phyloP scores from a whole-genome alignment of 1,139 yeast species.

The Kodamaea suecica region DNA sequence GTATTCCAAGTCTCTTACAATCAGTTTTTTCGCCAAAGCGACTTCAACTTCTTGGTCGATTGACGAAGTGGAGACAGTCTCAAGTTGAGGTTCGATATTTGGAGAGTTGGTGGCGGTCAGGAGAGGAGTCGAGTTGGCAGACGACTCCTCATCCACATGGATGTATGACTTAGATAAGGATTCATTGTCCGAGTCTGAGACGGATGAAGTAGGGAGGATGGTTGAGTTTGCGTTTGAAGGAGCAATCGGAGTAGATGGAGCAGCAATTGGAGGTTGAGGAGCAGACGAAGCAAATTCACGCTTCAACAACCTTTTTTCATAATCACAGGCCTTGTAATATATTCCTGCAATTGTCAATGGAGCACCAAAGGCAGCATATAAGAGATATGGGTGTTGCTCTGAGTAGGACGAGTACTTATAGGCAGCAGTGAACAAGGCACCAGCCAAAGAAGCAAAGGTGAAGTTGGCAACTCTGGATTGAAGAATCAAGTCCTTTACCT shows the following conservation, averaged over 20 bases:
- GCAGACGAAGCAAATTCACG: slow-evolving; percentile 6
- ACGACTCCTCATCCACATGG: slow-evolving; percentile 46
- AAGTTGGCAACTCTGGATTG: slow-evolving; percentile 28
- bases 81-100: slow-evolving; percentile 12
- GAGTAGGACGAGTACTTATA: slow-evolving; percentile 38
- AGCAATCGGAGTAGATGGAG: not conserved
- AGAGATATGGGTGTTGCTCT: slow-evolving; percentile 55
- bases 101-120: slow-evolving; percentile 35
- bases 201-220: not conserved
- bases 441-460: slow-evolving; percentile 36
- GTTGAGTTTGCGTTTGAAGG: not conserved
- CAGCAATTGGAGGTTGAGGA: not conserved
- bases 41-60: slow-evolving; percentile 43
- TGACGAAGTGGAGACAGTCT: slow-evolving; percentile 8
- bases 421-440: slow-evolving; percentile 41
- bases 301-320: slow-evolving; percentile 11
- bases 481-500: slow-evolving; percentile 9
- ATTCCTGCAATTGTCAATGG: slow-evolving; percentile 24
- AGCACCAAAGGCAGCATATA: slow-evolving; percentile 53
- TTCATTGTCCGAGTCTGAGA: slow-evolving; percentile 22
- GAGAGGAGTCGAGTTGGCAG: slow-evolving; percentile 29
- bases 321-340: slow-evolving; percentile 10
- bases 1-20: slow-evolving; percentile 29
- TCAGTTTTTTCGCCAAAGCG: slow-evolving; percentile 41
- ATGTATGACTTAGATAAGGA: slow-evolving; percentile 50